Conservation (phyloP, 2,329 filamentous ascomycete species). For the Esteya vermicola region DNA sequence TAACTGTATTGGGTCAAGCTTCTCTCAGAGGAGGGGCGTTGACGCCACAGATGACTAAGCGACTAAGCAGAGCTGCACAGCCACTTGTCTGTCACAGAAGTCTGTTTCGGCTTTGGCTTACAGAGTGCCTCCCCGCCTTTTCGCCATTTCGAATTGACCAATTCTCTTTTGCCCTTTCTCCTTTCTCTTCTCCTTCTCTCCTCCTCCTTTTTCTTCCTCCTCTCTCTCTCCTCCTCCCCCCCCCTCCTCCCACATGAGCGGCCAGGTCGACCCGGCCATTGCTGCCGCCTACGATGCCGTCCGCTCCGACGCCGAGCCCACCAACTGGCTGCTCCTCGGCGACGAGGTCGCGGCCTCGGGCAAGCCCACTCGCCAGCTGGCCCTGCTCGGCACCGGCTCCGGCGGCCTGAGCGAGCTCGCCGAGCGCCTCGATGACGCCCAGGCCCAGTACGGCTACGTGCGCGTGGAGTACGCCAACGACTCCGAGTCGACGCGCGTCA, state of each 20-base stretch:
- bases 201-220: background rate
- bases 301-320: slow-evolving; percentile 49
- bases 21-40: too few species aligned
- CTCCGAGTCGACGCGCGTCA: slow-evolving; percentile 52
- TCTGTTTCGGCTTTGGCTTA: too few species aligned
- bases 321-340: slow-evolving; percentile 54
- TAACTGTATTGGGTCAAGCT: too few species aligned
- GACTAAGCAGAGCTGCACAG: too few species aligned
- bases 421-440: slow-evolving; percentile 37
- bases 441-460: slow-evolving; percentile 53
- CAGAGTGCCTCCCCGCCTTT: too few species aligned
- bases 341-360: slow-evolving; percentile 39
- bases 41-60: too few species aligned
- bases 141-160: too few species aligned
- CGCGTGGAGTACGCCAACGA: slow-evolving; percentile 59
- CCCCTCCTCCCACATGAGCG: slow-evolving; percentile 29
- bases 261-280: slow-evolving; percentile 43
- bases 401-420: slow-evolving; percentile 47
- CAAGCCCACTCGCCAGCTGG: slow-evolving; percentile 41
- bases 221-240: slow-evolving; percentile 19
- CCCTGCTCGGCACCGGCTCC: slow-evolving; percentile 40
- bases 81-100: too few species aligned
- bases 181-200: background rate
- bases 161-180: too few species aligned
- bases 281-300: slow-evolving; percentile 51